Conservation (phyloP, 192 early-diverging fungal species). For the Piromyces sp. region DNA sequence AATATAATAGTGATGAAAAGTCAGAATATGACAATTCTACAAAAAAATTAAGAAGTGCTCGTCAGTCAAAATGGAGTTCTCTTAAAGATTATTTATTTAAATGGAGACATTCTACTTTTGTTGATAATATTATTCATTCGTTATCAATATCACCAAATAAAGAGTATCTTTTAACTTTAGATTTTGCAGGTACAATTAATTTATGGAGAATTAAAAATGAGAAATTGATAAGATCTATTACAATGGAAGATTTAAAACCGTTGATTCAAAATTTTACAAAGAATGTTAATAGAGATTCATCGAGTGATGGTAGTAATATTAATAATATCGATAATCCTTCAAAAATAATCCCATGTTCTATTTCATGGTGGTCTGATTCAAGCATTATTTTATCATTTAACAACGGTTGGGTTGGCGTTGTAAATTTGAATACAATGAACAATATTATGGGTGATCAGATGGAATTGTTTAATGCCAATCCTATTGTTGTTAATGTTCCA, state of each 20-base stretch:
- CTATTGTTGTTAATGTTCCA: not conserved
- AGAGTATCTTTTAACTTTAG: not conserved
- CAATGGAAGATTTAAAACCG: constrained; percentile 7
- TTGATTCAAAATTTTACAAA: not conserved
- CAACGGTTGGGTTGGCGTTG: constrained; percentile 27
- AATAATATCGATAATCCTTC: not conserved
- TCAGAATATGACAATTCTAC: not conserved
- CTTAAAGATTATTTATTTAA: not conserved
- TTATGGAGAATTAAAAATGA: constrained; percentile 17
- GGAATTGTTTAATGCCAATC: not conserved
- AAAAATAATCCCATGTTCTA: not conserved
- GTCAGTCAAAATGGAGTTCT: not conserved
- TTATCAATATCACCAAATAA: not conserved
- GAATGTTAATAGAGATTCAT: too few species aligned
- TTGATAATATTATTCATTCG: not conserved
- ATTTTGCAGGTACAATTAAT: not conserved
- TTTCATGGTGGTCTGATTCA: constrained; percentile 28
- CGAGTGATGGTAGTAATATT: too few species aligned
- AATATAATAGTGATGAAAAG: not conserved
- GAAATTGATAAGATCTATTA: constrained; percentile 10
- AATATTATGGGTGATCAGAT: not conserved
- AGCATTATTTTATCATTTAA: constrained; percentile 24
- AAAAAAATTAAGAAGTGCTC: not conserved
- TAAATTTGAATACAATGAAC: constrained; percentile 16
- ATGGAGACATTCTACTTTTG: not conserved